phyloP scores from a whole-genome alignment of 1,284 basidiomycete genomes.

The Blastosporella zonata region DNA sequence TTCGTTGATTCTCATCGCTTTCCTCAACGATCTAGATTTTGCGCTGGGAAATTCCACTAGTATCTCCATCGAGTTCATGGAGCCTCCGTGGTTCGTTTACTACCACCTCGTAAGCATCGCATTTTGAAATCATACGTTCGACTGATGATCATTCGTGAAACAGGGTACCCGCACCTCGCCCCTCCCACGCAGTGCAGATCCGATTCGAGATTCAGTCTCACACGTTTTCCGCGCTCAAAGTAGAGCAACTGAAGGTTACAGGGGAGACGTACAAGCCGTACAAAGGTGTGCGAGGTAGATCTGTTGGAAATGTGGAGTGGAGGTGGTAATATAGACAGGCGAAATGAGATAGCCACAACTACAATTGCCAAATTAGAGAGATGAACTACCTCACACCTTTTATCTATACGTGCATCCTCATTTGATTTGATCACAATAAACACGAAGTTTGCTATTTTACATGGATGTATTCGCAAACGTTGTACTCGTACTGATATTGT shows the following conservation, averaged over 20 bases:
- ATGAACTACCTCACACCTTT: neutral
- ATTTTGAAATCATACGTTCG: neutral
- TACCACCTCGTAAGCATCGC: conserved; percentile 46
- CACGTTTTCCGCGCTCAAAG: conserved; percentile 77
- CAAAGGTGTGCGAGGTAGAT: conserved; percentile 73
- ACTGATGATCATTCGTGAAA: conserved; percentile 6
- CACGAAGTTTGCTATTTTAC: too few species aligned
- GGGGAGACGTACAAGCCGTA: conserved; percentile 83
- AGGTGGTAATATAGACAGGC: conserved; percentile 55
- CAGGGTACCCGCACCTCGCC: conserved; percentile 37
- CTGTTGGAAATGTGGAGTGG: conserved; percentile 68
- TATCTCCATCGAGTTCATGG: conserved; percentile 68
- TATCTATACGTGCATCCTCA: too few species aligned
- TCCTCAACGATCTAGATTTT: conserved; percentile 39
- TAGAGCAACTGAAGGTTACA: conserved; percentile 83
- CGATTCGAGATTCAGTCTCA: conserved; percentile 71
- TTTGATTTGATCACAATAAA: too few species aligned
- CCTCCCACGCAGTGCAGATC: conserved; percentile 71
- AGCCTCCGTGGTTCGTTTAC: conserved; percentile 77
- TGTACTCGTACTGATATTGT: too few species aligned
- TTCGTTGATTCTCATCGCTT: neutral
- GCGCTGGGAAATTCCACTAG: conserved; percentile 73
- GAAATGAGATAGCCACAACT: neutral
- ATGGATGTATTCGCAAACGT: too few species aligned
- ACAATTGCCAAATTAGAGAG: neutral